Evolutionary conservation across 1,139 yeast genomes (phyloP), one percentile per base, ranked within the genome.

Genomic region (Debaryomyces subglobosus): DNA sequence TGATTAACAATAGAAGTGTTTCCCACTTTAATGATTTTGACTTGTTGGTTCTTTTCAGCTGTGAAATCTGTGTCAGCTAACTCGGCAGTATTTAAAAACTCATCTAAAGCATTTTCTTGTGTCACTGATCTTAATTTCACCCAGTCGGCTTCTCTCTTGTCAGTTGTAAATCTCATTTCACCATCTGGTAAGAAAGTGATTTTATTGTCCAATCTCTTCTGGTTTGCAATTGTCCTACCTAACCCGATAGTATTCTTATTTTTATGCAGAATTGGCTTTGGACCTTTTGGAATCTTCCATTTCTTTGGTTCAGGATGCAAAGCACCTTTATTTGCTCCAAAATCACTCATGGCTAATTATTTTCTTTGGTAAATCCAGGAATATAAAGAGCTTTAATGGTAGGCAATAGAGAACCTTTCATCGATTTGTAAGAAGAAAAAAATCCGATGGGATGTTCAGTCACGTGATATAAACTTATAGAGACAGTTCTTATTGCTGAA

Each of bases 21-120:
- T 44, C 89, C 90, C 51, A 86, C 84, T 63, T 85, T 82, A 56
- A 94, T 86, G 59, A 95, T 90, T 63, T 87, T 87, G 51, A 94
- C 94, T 60, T 87, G 90, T 46, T 87, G 84, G 49, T 84, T 81
- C 61, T 87, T 84, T 57, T 92, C 97, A 3, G 99, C 97, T 5
- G 96, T 85, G 69, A 95, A 94, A 72, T 94, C 99, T 16, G 95
- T 91, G 63, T 91, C 97, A 1, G 98, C 97, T 54, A 95, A 78
- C 65, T 89, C 96, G 0, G 99, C 99, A 9, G 98, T 92, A 62
- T 84, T 87, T 62, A 95, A 79, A 68, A 95, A 92, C 69, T 94
- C 99, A 68, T 95, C 99, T 55, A 95, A 72, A 0, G 97, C 86
- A 58, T 89, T 84, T 67, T 95, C 98, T 61, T 95, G 98, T 0